Base-by-base conservation (phyloP, 2,329 filamentous ascomycete species). In the Trichoderma citrinoviride region DNA sequence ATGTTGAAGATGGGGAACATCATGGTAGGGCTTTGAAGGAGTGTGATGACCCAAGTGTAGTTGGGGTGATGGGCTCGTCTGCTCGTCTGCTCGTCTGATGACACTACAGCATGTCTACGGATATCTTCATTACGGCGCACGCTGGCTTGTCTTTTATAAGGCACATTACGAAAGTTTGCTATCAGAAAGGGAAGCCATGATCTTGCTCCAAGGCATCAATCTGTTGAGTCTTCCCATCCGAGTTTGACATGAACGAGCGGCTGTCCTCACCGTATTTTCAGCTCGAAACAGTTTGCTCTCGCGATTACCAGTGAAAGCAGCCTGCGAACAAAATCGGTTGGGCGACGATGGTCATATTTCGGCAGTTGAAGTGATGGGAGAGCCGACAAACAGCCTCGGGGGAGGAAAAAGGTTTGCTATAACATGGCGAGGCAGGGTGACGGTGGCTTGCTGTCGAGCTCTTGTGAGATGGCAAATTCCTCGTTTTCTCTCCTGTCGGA, bases 1-100 rank as follows among this genome's bases (percentile, higher is more conserved):
- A 64, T 64, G 46, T 47, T 52, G 19, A 57, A 57, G 14, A 64
- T 19, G 8, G 61, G 53, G 15, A 64, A 56, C 37, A 52, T 25
- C 61, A 64, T 64, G 44, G 15, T 52, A 46, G 33, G 41, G 17
- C 17, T 17, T 64, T 52, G 47, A n/a, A 14, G 21, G 27, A 14
- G 14, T 52, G 7, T 15, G 5, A 33, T 7, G 12, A 29, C 12
- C 2, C 8, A 41, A 1, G 17, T 5, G 12, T 5, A 5, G 7
- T 0, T 29, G 5, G n/a, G 10, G 15, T 10, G 21, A 12, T 54
- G 3, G 27, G 27, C 27, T n/a, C 14, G 17, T 49, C 29, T 47
- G n/a, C 3, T 44, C 5, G 29, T 33, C 8, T 33, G 29, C 29
- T 37, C 33, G 33, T 37, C 33, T 37, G 33, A n/a, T 12, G 21